Base-by-base conservation (phyloP, 768 basidiomycete genomes). In the Trametes cinnabarina region DNA sequence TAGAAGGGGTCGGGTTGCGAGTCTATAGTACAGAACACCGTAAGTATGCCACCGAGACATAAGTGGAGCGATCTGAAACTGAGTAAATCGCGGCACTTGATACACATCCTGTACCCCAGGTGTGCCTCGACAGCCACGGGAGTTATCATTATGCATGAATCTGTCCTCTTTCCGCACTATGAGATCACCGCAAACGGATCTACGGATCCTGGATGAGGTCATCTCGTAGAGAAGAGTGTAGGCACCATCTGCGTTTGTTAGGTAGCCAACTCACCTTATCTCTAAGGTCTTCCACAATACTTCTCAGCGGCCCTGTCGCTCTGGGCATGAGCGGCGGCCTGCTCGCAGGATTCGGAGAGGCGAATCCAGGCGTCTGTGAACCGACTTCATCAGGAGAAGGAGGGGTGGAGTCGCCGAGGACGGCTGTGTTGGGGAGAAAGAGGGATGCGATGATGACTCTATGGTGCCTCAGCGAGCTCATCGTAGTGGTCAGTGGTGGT, bases 381-480 rank as follows among this genome's bases (percentile, higher is more conserved):
- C 63, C 25, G 60, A 63, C 52, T 66, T 30, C 57, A 19, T 62
- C 60, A 22, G 57, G 82, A 0, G 85, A 84, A 0, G 82, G 66
- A 0, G 81, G 80, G 14, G 73, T 69, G 0, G 84, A 83, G 56
- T 85, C 80, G 68, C 81, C 84, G 40, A 84, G 73, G 43, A 85
- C 82, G 41, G 83, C 82, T 35, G 90, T 88, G 58, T 82, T 82
- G 35, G 91, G 91, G 34, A 92, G 83, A 69, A 93, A 92, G 57
- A 92, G 84, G n/a, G 88, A 87, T 15, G 90, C 91, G 70, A 93
- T 85, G 70, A 92, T 76, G 53, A 88, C 79, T 30, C 91, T 77
- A 70, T 89, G 87, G 72, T 83, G 83, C 54, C 86, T 79, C 67
- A 90, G 81, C 35, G 88, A 85, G 68, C 79, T 79, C 89, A 90